Conservation (phyloP, 2,329 filamentous ascomycete genomes). For the Lachnellula hyalina region DNA sequence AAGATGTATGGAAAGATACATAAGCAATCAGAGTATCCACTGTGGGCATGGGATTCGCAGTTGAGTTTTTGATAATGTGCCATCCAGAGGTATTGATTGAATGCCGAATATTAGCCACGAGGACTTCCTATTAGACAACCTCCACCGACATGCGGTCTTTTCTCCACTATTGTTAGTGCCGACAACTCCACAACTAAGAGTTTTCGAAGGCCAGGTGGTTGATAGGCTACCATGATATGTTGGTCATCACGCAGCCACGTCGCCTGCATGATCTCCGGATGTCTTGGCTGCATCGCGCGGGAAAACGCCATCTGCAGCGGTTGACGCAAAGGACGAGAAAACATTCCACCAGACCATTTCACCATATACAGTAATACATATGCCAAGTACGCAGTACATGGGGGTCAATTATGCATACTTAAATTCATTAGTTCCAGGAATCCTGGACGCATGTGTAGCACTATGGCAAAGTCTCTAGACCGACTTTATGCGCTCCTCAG, state of each 20-base stretch:
- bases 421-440: no score
- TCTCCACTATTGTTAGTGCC: neutral
- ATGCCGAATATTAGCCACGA: neutral
- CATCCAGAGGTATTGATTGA: neutral
- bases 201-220: neutral
- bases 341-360: no score
- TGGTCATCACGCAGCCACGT: neutral
- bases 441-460: no score
- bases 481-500: no score
- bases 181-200: neutral
- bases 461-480: no score
- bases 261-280: neutral
- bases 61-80: no score
- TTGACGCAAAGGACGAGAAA: no score
- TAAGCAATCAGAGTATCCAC: neutral
- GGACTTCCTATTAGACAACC: neutral
- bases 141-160: neutral
- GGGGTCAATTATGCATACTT: no score
- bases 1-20: conserved; percentile 46
- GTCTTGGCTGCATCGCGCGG: neutral
- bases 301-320: neutral
- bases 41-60: neutral
- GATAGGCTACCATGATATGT: neutral
- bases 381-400: no score
- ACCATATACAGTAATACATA: no score